Evolutionary conservation across 148 eudicot genomes (phyloP), one percentile per base, ranked within the genome.

Genomic region (Talinum fruticosum): DNA sequence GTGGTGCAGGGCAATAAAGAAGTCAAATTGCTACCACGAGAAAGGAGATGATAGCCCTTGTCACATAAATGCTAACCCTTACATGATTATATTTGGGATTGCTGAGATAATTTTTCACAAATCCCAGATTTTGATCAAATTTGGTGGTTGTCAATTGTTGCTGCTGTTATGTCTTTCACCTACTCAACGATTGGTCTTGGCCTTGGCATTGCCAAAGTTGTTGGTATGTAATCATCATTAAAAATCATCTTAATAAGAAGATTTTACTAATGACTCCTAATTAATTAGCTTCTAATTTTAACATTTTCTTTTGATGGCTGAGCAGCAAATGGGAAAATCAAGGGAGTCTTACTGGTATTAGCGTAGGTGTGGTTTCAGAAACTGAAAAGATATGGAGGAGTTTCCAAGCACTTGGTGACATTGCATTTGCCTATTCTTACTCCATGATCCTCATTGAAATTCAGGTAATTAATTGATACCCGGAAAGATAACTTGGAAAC

Each of bases 141-240:
- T 12, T 87, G 84, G 76, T 92, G 97, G 97, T 88, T 92, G n/a
- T 92, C 97, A 2, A 90, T 90, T 51, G 90, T 90, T 41, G 95
- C 97, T 69, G 95, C 97, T 3, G 82, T 90, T 67, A 92, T 92
- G 93, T 90, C 97, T 45, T 90, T 92, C 74, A 92, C 94, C 66
- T 92, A 92, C 80, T 92, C 97, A 15, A 69, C 90, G 4, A 86
- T 90, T 66, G 97, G 97, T 45, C 87, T 92, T 35, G 95, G 91
- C 73, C 95, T 92, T 70, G 97, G 97, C 13, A 71, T 92, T 4
- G 93, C 80, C 38, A 83, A 90, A 89, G 89, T 89, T 71, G 84
- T 85, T 53, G 94, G 97, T 92, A 71, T 45, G 75, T 68, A 28
- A 62, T 2, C 4, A 12, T 62, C 33, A 28, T n/a, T 8, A 66